phyloP scores from a whole-genome alignment of 257 asterid genomes.

The Solanum lignicaule region DNA sequence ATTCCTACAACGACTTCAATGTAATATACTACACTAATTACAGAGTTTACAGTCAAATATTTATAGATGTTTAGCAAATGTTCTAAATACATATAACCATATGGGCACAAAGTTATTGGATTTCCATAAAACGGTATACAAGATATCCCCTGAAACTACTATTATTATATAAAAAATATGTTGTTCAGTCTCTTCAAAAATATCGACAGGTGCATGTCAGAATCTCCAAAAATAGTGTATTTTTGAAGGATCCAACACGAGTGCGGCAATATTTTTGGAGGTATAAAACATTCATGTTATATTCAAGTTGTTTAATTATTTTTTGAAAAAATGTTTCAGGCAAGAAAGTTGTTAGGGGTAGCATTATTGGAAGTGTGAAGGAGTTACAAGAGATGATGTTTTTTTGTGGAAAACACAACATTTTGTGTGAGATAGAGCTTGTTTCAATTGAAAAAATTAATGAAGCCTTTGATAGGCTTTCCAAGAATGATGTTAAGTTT shows the following conservation, averaged over 20 bases:
- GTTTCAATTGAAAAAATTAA: conserved; percentile 41
- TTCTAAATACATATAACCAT: neutral
- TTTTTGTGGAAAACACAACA: conserved; percentile 49
- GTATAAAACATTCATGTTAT: no score
- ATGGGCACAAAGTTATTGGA: neutral
- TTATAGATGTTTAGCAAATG: neutral
- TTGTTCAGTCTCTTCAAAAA: no score
- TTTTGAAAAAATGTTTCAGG: conserved; percentile 17
- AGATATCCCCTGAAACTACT: neutral
- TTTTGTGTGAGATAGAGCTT: conserved; percentile 60
- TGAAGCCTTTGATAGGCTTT: conserved; percentile 50
- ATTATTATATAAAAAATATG: no score
- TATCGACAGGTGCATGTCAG: no score
- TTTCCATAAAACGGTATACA: neutral
- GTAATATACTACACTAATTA: neutral
- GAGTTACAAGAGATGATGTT: conserved; percentile 76
- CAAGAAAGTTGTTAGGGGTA: conserved; percentile 71
- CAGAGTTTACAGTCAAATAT: neutral
- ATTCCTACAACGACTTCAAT: neutral
- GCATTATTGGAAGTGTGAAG: conserved; percentile 60
- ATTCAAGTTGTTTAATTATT: neutral
- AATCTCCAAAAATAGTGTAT: no score
- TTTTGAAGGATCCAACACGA: no score
- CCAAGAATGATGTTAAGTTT: conserved; percentile 71
- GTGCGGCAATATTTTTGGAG: no score